These are phyloP conservation scores for Mycena maculata DNA, from an alignment of 768 basidiomycete species.

Conservation along the genomic window DNA sequence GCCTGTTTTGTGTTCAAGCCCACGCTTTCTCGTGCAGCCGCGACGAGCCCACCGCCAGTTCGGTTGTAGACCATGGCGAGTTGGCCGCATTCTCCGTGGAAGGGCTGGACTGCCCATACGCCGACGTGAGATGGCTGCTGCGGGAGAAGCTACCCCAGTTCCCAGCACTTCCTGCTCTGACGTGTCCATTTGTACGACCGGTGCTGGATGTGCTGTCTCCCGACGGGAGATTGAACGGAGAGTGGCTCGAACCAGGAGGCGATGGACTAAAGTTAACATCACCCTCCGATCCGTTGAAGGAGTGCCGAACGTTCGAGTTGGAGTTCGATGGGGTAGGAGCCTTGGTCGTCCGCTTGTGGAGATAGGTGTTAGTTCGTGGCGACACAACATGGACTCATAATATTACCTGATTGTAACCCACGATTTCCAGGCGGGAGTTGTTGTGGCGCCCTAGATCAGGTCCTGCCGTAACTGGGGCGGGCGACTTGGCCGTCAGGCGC, in stretches of 20 bases:
- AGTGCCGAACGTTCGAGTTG: slow-evolving; percentile 74
- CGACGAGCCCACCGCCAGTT: slow-evolving; percentile 60
- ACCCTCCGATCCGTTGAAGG: slow-evolving; percentile 79
- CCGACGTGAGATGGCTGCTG: slow-evolving; percentile 61
- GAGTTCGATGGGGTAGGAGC: slow-evolving; percentile 57
- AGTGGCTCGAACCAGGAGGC: slow-evolving; percentile 61
- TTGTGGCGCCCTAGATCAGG: slow-evolving; percentile 87
- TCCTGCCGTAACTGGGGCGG: slow-evolving; percentile 85
- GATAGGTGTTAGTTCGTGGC: slow-evolving; percentile 28
- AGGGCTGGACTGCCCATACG: slow-evolving; percentile 69
- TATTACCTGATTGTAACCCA: slow-evolving; percentile 76
- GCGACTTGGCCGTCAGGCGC: slow-evolving; percentile 71
- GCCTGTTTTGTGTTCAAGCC: slow-evolving; percentile 51
- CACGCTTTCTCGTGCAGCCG: slow-evolving; percentile 72
- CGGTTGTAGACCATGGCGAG: slow-evolving; percentile 70
- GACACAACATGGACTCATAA: neutral
- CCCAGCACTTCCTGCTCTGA: slow-evolving; percentile 82
- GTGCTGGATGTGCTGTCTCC: slow-evolving; percentile 52
- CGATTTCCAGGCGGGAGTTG: slow-evolving; percentile 76
- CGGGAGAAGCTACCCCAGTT: slow-evolving; percentile 79
- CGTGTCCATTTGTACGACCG: slow-evolving; percentile 71
- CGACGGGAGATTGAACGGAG: slow-evolving; percentile 56
- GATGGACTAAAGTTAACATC: slow-evolving; percentile 69
- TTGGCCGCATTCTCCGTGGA: slow-evolving; percentile 66
- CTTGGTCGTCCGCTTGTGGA: slow-evolving; percentile 59